Conservation (phyloP, 495 filamentous ascomycete species). For the Platismatia glauca region DNA sequence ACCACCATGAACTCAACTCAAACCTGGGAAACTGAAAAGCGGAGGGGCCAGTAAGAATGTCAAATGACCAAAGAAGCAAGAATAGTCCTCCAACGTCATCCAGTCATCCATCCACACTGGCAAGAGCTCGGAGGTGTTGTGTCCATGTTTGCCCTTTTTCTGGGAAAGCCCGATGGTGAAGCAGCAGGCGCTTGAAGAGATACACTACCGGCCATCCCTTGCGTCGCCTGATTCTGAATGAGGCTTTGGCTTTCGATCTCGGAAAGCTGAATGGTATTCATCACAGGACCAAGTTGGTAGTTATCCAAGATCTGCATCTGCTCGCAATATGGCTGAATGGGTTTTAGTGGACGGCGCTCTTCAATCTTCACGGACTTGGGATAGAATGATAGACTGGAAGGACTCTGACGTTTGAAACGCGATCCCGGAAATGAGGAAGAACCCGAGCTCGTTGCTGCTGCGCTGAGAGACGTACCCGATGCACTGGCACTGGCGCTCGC, state of each 20-base stretch:
- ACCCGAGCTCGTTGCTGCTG: constrained; percentile 12
- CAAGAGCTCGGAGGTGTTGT: background rate
- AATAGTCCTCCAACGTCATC: background rate
- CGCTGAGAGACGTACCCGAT: constrained; percentile 6
- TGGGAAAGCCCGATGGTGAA: background rate
- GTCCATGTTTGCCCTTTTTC: background rate
- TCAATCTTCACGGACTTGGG: constrained; percentile 71
- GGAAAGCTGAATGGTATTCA: constrained; percentile 47
- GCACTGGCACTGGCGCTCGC: constrained; percentile 6
- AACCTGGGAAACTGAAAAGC: background rate
- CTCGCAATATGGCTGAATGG: constrained; percentile 52
- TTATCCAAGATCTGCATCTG: constrained; percentile 56
- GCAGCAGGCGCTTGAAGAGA: background rate
- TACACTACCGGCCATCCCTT: background rate
- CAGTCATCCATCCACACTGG: constrained; percentile 17
- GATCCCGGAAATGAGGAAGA: constrained; percentile 8
- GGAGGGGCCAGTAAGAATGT: background rate
- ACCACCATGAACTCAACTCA: background rate
- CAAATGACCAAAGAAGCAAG: background rate
- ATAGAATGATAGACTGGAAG: constrained; percentile 36
- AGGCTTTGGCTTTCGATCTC: constrained; percentile 43
- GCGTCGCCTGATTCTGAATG: background rate
- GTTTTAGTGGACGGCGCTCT: constrained; percentile 51
- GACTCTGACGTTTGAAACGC: constrained; percentile 10
- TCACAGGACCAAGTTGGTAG: constrained; percentile 35